Conservation (phyloP, 2,329 filamentous ascomycete species). For the Diaporthe longicolla region DNA sequence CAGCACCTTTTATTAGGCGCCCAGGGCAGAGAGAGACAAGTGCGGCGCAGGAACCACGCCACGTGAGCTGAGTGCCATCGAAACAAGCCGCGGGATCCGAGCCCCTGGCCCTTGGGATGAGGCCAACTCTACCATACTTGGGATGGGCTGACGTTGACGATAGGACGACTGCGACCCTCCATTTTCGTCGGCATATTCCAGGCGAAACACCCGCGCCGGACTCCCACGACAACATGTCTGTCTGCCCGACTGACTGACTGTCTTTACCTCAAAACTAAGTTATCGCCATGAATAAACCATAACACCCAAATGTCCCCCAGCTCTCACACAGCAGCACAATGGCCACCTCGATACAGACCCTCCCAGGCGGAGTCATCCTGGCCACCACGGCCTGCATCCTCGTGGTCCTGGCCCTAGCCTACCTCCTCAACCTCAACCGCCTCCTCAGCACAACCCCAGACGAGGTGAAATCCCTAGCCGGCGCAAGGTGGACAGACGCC, state of each 20-base stretch:
- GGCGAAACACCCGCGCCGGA: conserved; percentile 1
- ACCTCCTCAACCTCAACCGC: conserved; percentile 50
- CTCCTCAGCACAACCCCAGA: conserved; percentile 51
- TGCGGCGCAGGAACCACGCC: neutral
- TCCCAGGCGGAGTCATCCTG: neutral
- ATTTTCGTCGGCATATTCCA: neutral
- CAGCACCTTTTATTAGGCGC: no score
- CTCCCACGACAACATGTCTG: neutral
- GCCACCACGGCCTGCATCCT: neutral
- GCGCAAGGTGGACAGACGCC: conserved; percentile 51
- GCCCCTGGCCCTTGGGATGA: conserved; percentile 23
- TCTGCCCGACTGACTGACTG: no score
- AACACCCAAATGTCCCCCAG: neutral
- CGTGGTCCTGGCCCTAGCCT: conserved; percentile 36
- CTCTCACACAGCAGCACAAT: neutral
- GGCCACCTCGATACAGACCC: neutral
- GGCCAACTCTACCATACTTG: no score
- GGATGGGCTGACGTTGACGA: conserved; percentile 26
- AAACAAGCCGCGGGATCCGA: conserved; percentile 22
- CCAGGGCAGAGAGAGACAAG: neutral
- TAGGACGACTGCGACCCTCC: conserved; percentile 17
- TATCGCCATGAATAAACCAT: neutral
- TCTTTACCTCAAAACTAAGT: neutral
- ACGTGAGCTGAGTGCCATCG: neutral
- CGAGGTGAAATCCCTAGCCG: conserved; percentile 47